These are phyloP conservation scores for Lachnum nothofagi DNA, from an alignment of 2,329 filamentous ascomycete species.

Conservation along the genomic window DNA sequence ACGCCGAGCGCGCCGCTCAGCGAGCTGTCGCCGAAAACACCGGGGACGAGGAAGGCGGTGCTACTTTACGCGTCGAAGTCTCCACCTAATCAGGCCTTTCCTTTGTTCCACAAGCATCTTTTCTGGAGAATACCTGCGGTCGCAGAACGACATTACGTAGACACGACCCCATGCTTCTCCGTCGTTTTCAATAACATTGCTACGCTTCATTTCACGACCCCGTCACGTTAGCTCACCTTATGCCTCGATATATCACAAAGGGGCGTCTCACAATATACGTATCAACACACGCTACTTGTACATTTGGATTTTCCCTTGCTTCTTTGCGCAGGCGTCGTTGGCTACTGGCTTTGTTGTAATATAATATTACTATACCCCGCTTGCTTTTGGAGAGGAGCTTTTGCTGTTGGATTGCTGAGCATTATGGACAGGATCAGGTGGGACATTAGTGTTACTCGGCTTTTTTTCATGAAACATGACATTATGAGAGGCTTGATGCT, in stretches of 20 bases:
- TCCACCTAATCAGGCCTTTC: neutral
- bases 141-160: neutral
- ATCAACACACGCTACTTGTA: no score
- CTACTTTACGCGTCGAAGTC: constrained; percentile 8
- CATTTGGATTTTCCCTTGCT: neutral
- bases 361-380: neutral
- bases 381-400: neutral
- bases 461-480: neutral
- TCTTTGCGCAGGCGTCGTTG: neutral
- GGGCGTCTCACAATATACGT: neutral
- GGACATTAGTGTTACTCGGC: no score
- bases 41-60: constrained; percentile 21
- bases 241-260: neutral
- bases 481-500: neutral
- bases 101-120: neutral
- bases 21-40: constrained; percentile 16
- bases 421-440: no score
- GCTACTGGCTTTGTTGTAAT: neutral
- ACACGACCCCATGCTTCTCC: neutral
- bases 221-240: neutral
- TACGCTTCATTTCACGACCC: neutral
- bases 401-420: neutral
- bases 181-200: neutral
- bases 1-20: constrained; percentile 49
- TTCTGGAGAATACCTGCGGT: neutral